These are phyloP conservation scores for Beta macrorhiza DNA, from an alignment of 179 eudicot species.

Conservation along the genomic window DNA sequence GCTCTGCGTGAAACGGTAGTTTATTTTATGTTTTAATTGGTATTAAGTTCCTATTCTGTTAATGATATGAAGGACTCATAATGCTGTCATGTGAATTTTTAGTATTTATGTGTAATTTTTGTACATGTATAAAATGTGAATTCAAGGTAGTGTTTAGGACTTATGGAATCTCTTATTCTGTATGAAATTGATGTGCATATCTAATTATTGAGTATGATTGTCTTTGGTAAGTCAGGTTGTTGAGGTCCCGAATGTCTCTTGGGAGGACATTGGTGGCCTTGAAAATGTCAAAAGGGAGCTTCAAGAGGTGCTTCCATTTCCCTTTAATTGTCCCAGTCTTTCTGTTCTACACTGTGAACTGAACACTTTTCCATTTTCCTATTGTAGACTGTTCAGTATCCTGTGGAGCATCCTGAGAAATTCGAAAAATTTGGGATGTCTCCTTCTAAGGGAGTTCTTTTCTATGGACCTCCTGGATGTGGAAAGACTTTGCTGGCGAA, in stretches of 20 bases:
- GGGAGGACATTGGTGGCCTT: conserved; percentile 76
- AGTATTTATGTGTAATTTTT: too few relatives aligned
- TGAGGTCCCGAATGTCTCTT: conserved; percentile 70
- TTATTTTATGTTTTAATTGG: neutral
- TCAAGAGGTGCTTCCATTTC: conserved; percentile 50
- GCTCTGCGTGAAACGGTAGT: conserved; percentile 82
- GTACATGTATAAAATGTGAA: too few relatives aligned
- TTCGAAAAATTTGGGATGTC: conserved; percentile 66
- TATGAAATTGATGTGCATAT: too few relatives aligned
- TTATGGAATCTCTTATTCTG: too few relatives aligned
- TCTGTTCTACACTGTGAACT: neutral
- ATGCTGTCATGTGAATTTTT: too few relatives aligned
- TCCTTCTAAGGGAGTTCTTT: conserved; percentile 64
- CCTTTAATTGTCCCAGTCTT: neutral
- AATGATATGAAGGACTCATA: neutral
- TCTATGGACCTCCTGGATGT: conserved; percentile 69
- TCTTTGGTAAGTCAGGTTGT: conserved; percentile 41
- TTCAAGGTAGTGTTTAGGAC: too few relatives aligned
- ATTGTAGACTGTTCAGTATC: conserved; percentile 59
- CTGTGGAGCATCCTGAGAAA: conserved; percentile 67
- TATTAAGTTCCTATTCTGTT: neutral
- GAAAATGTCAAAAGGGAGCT: conserved; percentile 72
- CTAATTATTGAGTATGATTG: neutral
- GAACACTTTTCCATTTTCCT: neutral
- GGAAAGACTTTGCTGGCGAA: conserved; percentile 63